Percentiles rank a stretch among this genome's conserved stretches.
These are phyloP conservation scores for Bocquillonia castaneifolia DNA, from an alignment of 441 rosid species.

Conservation along the genomic window DNA sequence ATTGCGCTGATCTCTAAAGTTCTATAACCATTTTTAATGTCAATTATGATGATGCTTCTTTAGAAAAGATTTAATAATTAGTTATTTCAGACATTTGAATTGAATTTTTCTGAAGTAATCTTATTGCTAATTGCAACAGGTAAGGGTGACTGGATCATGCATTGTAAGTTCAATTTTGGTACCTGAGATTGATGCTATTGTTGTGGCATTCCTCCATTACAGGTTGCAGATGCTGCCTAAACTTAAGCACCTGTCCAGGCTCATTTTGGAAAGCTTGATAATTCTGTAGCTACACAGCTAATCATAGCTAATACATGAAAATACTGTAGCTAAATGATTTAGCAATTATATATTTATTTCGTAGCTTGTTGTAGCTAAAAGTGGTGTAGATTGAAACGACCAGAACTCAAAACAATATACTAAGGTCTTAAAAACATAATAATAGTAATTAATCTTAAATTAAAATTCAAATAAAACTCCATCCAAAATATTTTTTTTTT, in stretches of 20 bases:
- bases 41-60: background rate
- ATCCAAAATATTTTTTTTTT: too few species aligned
- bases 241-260: constrained; percentile 88
- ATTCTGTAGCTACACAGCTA: too few species aligned
- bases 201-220: constrained; percentile 72
- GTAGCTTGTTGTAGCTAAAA: too few species aligned
- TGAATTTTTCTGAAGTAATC: background rate
- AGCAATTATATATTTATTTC: too few species aligned
- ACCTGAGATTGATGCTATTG: constrained; percentile 83
- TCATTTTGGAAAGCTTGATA: constrained; percentile 93
- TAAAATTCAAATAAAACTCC: too few species aligned
- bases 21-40: background rate
- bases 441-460: too few species aligned
- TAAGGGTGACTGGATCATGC: constrained; percentile 90
- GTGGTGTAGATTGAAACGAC: too few species aligned
- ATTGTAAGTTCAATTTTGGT: constrained; percentile 87
- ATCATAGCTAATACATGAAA: too few species aligned
- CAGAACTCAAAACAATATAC: too few species aligned
- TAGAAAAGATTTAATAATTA: background rate
- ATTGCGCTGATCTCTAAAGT: background rate
- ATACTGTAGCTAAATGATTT: too few species aligned
- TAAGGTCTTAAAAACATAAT: too few species aligned
- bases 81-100: too few species aligned
- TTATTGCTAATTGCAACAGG: constrained; percentile 37
- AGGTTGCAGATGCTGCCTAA: constrained; percentile 74